Evolutionary conservation across 2,329 filamentous ascomycete genomes (phyloP).

Genomic region (Colletotrichum horii): DNA sequence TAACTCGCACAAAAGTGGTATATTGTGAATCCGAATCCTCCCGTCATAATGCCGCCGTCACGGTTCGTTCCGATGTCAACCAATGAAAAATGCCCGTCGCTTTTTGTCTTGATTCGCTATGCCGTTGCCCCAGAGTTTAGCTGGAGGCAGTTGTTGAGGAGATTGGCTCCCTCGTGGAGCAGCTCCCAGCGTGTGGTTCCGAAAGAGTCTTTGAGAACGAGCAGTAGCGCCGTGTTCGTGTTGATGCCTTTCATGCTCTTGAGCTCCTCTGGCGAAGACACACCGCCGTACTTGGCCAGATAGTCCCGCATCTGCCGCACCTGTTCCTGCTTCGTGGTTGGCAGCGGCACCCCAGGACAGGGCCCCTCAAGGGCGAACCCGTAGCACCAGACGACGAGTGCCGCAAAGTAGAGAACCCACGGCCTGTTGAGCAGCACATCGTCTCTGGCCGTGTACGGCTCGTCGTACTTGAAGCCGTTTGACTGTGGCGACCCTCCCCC

Average conservation of each 20-base stretch:
- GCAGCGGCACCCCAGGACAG: constrained; percentile 56
- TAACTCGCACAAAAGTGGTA: constrained; percentile 14
- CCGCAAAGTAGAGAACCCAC: constrained; percentile 95
- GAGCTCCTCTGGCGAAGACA: constrained; percentile 78
- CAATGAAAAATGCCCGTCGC: not conserved
- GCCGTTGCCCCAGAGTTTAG: constrained; percentile 42
- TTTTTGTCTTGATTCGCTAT: not conserved
- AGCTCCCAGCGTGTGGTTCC: constrained; percentile 88
- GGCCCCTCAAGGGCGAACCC: constrained; percentile 89
- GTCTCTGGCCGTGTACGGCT: constrained; percentile 79
- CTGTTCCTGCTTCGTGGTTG: constrained; percentile 68
- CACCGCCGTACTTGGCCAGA: constrained; percentile 73
- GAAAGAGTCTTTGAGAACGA: constrained; percentile 84
- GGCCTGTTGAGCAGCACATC: constrained; percentile 90
- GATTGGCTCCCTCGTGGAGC: constrained; percentile 81
- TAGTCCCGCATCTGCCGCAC: constrained; percentile 81
- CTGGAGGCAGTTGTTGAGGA: constrained; percentile 82
- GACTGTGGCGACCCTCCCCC: constrained; percentile 28
- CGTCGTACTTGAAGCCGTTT: constrained; percentile 44
- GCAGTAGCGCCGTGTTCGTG: constrained; percentile 78
- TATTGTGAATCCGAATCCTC: not conserved
- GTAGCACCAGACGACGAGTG: constrained; percentile 93
- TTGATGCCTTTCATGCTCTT: constrained; percentile 78
- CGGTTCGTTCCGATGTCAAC: not conserved
- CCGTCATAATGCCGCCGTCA: not conserved